phyloP scores from a whole-genome alignment of 805 yeast genomes.

The Hanseniaspora nectarophila region DNA sequence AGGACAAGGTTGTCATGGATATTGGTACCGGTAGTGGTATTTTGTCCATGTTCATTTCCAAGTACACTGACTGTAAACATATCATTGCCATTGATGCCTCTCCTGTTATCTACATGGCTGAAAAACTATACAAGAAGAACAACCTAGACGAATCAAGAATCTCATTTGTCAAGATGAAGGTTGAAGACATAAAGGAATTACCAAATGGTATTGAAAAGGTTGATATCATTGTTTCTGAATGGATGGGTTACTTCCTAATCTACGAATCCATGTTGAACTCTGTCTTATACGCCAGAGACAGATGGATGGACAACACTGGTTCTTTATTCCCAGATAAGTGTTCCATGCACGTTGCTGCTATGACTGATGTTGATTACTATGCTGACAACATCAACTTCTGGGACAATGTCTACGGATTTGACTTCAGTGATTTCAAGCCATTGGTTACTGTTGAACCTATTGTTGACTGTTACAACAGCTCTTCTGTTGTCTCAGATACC shows the following conservation, averaged over 20 bases:
- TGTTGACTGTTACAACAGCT: constrained; percentile 84
- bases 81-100: constrained; percentile 97
- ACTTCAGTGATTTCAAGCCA: constrained; percentile 79
- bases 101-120: constrained; percentile 92
- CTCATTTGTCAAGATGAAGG: constrained; percentile 78
- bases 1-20: constrained; percentile 86
- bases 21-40: constrained; percentile 99
- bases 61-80: constrained; percentile 90
- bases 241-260: constrained; percentile 97
- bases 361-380: constrained; percentile 87
- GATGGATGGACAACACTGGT: constrained; percentile 64
- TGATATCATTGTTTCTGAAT: constrained; percentile 89
- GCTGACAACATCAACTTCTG: constrained; percentile 84
- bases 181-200: constrained; percentile 70
- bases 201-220: constrained; percentile 63
- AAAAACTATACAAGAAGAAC: constrained; percentile 68
- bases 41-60: constrained; percentile 92
- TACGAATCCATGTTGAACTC: constrained; percentile 98
- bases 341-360: constrained; percentile 75
- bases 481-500: constrained; percentile 62
- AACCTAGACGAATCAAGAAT: constrained; percentile 69
- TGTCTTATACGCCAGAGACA: constrained; percentile 86
- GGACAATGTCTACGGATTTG: constrained; percentile 96
- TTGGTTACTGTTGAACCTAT: constrained; percentile 86
- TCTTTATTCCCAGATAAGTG: constrained; percentile 91